Percentiles rank a stretch among this genome's conserved stretches.
These are phyloP conservation scores for Phanerodontia chrysosporium DNA, from an alignment of 768 basidiomycete species.

Conservation along the genomic window DNA sequence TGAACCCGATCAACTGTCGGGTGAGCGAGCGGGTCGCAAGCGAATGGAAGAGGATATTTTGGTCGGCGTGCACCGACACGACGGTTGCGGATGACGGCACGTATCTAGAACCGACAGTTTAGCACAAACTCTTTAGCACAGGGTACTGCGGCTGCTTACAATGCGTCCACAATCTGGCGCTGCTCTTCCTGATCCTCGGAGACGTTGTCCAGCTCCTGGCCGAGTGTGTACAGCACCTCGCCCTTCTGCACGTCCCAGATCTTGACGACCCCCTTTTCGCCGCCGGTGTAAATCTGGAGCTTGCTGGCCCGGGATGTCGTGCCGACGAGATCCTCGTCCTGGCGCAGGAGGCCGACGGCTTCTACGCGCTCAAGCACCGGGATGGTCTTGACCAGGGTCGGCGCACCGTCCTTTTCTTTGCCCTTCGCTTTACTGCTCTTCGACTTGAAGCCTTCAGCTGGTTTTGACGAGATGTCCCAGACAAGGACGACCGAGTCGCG, in stretches of 20 bases:
- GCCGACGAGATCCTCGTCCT: conserved; percentile 45
- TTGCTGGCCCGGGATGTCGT: conserved; percentile 34
- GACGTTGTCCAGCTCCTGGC: conserved; percentile 42
- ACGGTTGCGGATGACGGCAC: conserved; percentile 58
- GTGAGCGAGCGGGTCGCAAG: conserved; percentile 56
- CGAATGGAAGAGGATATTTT: conserved; percentile 93
- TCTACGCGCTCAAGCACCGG: conserved; percentile 84
- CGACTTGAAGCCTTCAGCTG: conserved; percentile 17
- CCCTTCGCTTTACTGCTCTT: conserved; percentile 40
- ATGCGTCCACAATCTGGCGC: conserved; percentile 72
- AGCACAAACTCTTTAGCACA: conserved; percentile 13
- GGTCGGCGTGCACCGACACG: conserved; percentile 88
- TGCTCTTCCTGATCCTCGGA: conserved; percentile 69
- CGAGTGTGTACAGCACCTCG: conserved; percentile 55
- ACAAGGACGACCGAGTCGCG: conserved; percentile 89
- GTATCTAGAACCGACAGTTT: conserved; percentile 47
- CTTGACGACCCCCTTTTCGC: conserved; percentile 81
- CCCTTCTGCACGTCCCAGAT: conserved; percentile 81
- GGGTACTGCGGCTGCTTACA: conserved; percentile 51
- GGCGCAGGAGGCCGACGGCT: conserved; percentile 67
- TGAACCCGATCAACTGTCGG: conserved; percentile 91
- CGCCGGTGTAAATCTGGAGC: conserved; percentile 81
- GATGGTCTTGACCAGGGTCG: conserved; percentile 72
- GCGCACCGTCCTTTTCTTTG: conserved; percentile 44
- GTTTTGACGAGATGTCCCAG: conserved; percentile 70